Evolutionary conservation across 2,329 filamentous ascomycete genomes (phyloP).

Genomic region (Dendrostoma leiphaemia): DNA sequence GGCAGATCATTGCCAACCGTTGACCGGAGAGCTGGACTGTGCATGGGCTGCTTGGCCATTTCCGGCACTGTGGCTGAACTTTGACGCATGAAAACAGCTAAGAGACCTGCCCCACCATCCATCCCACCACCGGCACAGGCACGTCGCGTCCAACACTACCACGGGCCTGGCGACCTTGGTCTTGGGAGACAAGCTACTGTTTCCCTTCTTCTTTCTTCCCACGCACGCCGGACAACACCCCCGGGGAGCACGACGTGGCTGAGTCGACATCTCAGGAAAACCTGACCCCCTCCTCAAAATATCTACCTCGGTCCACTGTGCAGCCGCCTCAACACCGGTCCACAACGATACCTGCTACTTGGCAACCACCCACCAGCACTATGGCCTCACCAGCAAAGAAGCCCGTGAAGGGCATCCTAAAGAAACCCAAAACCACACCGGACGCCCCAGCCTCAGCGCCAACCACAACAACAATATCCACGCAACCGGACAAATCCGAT

Average conservation of each 20-base stretch:
- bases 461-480: constrained; percentile 31
- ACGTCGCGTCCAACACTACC: not conserved
- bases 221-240: not conserved
- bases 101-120: constrained; percentile 1
- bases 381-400: constrained; percentile 37
- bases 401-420: constrained; percentile 58
- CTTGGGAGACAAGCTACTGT: no score
- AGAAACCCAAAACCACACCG: constrained; percentile 50
- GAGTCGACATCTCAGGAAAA: no score
- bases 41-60: not conserved
- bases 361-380: not conserved
- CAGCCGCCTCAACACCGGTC: no score
- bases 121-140: not conserved
- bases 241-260: not conserved
- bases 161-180: no score
- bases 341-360: not conserved
- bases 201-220: no score
- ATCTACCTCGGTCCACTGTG: no score
- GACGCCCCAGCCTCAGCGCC: constrained; percentile 24
- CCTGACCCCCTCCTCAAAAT: no score
- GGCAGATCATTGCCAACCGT: not conserved
- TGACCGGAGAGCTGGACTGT: not conserved
- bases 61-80: constrained; percentile 1
- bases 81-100: constrained; percentile 4
- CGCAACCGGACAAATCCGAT: constrained; percentile 40